Base-by-base conservation (phyloP, 2,329 filamentous ascomycete species). In the Fusarium goolgardi region DNA sequence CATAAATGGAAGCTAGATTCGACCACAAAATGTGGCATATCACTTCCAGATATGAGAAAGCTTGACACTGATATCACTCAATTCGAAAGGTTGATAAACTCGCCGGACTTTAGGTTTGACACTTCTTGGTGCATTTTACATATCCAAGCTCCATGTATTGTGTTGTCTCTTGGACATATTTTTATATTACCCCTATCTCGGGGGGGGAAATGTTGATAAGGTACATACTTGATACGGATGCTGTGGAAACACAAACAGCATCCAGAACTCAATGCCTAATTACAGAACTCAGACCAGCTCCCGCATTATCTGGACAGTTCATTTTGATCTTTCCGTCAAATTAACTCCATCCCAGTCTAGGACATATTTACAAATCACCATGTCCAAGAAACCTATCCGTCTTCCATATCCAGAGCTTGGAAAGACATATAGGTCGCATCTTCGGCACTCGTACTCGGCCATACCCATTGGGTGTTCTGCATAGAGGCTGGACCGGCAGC, bases 391-490 rank as follows among this genome's bases (percentile, higher is more conserved):
- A n/a, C 15, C 46, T 50, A 62, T 18, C 35, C 29, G 16, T 65
- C 70, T 43, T 72, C 69, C 63, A 73, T 68, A 25, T 70, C 70
- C 18, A 66, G 7, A 18, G 65, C 32, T 37, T 69, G 65, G 13
- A 69, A 69, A 10, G 65, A 59, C 15, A 72, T 57, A 35, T 60
- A 56, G 11, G 68, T 58, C 4, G 51, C 49, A 23, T 57, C 66
- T 15, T 73, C 74, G 5, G 65, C 49, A 51, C 59, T 65, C 13
- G 67, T 53, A n/a, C 70, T 65, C 4, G 71, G 60, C 76, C 75
- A 77, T 51, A 71, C 63, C 75, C 75, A 77, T 31, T 75, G 75
- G 9, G 52, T 60, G 27, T 64, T 57, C 13, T 69, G 65, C 31
- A 74, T 63, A 35, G 74, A 65, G 61, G 70, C 65, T 43, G 70